A percentile compares a stretch with the other conserved stretches of the same genome.
phyloP scores from a whole-genome alignment of 768 basidiomycete genomes.

The Mycena galopus region DNA sequence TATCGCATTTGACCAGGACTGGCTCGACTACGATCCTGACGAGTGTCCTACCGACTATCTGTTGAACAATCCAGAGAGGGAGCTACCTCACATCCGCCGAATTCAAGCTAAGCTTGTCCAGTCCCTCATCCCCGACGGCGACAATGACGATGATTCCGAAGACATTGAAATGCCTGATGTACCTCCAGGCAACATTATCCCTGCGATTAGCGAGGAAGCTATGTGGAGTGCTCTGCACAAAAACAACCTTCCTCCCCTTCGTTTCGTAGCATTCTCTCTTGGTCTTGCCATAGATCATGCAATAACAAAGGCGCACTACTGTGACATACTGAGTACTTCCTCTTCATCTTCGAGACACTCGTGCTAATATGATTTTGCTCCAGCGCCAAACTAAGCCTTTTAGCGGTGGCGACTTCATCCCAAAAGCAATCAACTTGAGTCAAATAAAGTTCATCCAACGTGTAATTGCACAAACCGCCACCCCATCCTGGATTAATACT shows the following conservation, averaged over 20 bases:
- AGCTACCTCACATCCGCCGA: background rate
- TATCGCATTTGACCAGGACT: conserved; percentile 21
- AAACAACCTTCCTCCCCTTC: conserved; percentile 15
- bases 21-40: conserved; percentile 13
- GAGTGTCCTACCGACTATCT: conserved; percentile 11
- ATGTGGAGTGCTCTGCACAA: background rate
- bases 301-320: too few relatives aligned
- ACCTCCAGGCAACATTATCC: conserved; percentile 5
- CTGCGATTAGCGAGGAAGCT: conserved; percentile 7
- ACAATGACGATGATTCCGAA: background rate
- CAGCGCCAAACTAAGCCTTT: conserved; percentile 26
- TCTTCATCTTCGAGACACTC: background rate
- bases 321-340: background rate
- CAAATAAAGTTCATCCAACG: too few relatives aligned
- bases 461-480: too few relatives aligned
- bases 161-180: conserved; percentile 15
- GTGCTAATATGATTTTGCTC: too few relatives aligned
- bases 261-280: conserved; percentile 1
- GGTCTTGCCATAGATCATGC: too few relatives aligned
- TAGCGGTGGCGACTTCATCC: conserved; percentile 7
- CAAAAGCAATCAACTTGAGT: conserved; percentile 19
- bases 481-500: too few relatives aligned
- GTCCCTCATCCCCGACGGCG: conserved; percentile 2
- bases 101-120: conserved; percentile 21
- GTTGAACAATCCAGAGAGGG: conserved; percentile 6